Percentiles rank a stretch among this genome's conserved stretches.
These are phyloP conservation scores for Ophiostoma tasmaniense DNA, from an alignment of 2,329 filamentous ascomycete genomes.

Conservation along the genomic window DNA sequence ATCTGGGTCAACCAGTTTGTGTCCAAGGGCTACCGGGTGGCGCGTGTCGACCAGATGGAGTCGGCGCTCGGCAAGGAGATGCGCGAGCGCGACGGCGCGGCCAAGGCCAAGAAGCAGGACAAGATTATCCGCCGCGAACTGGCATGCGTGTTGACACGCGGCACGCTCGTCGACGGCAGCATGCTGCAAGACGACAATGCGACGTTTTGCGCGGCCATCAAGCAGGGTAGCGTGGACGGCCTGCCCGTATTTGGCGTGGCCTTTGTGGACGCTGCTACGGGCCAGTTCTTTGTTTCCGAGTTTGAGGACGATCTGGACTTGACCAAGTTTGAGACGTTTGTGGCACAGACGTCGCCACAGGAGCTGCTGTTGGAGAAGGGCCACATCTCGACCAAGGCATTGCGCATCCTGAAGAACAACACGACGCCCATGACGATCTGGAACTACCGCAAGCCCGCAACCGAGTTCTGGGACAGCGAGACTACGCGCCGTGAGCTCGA, in stretches of 20 bases:
- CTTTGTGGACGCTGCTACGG: constrained; percentile 92
- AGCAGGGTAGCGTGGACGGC: constrained; percentile 59
- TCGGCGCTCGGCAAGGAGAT: constrained; percentile 95
- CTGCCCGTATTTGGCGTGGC: constrained; percentile 83
- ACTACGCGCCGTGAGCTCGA: constrained; percentile 73
- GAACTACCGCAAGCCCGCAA: constrained; percentile 80
- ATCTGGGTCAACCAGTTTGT: constrained; percentile 98
- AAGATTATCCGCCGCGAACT: constrained; percentile 91
- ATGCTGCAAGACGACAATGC: constrained; percentile 99
- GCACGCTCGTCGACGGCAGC: constrained; percentile 86
- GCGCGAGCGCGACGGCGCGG: constrained; percentile 71
- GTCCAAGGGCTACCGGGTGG: constrained; percentile 95
- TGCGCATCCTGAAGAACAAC: constrained; percentile 94
- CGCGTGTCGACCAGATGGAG: constrained; percentile 92
- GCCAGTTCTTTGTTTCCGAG: constrained; percentile 86
- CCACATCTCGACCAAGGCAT: constrained; percentile 73
- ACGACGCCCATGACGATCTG: constrained; percentile 87
- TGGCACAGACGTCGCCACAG: constrained; percentile 82
- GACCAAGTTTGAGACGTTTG: constrained; percentile 94
- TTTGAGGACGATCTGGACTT: constrained; percentile 88
- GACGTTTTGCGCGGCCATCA: constrained; percentile 91
- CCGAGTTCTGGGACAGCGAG: constrained; percentile 88
- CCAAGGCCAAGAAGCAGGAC: constrained; percentile 63
- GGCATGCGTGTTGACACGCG: constrained; percentile 80
- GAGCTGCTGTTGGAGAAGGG: constrained; percentile 87